Conservation (phyloP, 495 filamentous ascomycete genomes). For the Podospora sp. region DNA sequence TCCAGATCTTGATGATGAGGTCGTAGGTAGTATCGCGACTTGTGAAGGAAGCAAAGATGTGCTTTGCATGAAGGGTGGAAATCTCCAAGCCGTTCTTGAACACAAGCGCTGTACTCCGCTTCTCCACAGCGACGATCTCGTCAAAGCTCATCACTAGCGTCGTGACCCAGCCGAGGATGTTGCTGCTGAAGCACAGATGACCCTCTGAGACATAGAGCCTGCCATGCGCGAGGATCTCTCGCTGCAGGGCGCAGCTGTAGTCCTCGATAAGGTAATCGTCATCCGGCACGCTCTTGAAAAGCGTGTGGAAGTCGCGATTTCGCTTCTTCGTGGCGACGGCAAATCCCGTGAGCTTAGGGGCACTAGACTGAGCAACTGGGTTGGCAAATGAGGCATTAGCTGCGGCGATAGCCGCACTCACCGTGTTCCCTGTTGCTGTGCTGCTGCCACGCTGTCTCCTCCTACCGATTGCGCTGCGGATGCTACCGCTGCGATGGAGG, state of each 20-base stretch:
- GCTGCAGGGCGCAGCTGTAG: slow-evolving; percentile 93
- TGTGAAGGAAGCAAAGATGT: slow-evolving; percentile 93
- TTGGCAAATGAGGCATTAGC: slow-evolving; percentile 66
- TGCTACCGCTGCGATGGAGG: slow-evolving; percentile 74
- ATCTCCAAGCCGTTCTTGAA: slow-evolving; percentile 98
- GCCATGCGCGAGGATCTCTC: slow-evolving; percentile 93
- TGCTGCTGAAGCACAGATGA: slow-evolving; percentile 98
- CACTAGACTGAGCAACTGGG: slow-evolving; percentile 55
- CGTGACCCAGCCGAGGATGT: slow-evolving; percentile 97
- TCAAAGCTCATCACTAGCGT: slow-evolving; percentile 97
- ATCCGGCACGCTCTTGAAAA: slow-evolving; percentile 95
- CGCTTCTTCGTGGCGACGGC: slow-evolving; percentile 94
- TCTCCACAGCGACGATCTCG: slow-evolving; percentile 94
- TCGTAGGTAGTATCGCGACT: slow-evolving; percentile 96
- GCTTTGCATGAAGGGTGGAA: slow-evolving; percentile 90
- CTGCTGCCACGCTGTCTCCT: slow-evolving; percentile 83
- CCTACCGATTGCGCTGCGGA: slow-evolving; percentile 72
- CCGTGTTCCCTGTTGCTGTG: slow-evolving; percentile 65
- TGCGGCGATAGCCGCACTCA: slow-evolving; percentile 69
- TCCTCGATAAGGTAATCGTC: slow-evolving; percentile 98
- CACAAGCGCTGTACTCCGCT: slow-evolving; percentile 91
- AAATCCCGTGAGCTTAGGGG: slow-evolving; percentile 86
- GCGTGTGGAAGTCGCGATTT: slow-evolving; percentile 89
- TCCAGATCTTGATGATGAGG: slow-evolving; percentile 96
- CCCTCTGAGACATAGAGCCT: slow-evolving; percentile 95